Percentiles rank a stretch among this genome's conserved stretches.
Conservation (phyloP, 495 filamentous ascomycete species). For the Trypethelium eluteriae region DNA sequence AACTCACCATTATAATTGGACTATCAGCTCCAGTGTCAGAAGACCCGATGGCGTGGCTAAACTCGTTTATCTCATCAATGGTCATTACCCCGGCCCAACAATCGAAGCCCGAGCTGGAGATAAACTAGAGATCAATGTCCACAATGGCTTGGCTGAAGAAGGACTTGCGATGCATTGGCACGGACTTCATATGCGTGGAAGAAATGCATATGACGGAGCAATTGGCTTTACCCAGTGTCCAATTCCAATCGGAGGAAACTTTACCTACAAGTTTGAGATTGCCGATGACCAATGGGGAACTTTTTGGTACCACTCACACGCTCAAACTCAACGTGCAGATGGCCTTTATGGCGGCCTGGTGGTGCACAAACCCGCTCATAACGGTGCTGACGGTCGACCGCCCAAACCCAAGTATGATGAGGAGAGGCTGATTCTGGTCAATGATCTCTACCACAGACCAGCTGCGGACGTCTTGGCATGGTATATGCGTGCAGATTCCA, state of each 20-base stretch:
- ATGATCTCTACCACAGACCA: constrained; percentile 48
- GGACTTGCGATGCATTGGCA: constrained; percentile 20
- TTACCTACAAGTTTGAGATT: constrained; percentile 18
- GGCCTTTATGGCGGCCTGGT: constrained; percentile 24
- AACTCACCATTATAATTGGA: constrained; percentile 12
- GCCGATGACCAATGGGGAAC: constrained; percentile 17
- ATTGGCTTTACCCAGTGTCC: constrained; percentile 14
- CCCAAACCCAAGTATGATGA: constrained; percentile 25
- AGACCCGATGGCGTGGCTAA: constrained; percentile 30
- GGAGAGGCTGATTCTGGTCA: constrained; percentile 43
- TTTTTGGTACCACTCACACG: constrained; percentile 21
- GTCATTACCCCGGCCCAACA: constrained; percentile 49
- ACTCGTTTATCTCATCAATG: constrained; percentile 41
- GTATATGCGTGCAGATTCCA: constrained; percentile 41
- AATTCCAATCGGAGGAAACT: constrained; percentile 14
- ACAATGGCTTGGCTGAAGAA: constrained; percentile 15
- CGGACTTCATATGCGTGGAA: constrained; percentile 13
- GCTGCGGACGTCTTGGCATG: constrained; percentile 38
- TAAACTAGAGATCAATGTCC: constrained; percentile 14
- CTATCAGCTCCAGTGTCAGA: constrained; percentile 9
- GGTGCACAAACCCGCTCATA: constrained; percentile 20
- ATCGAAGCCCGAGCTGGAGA: constrained; percentile 47
- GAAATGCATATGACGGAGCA: constrained; percentile 12
- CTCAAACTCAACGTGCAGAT: constrained; percentile 22
- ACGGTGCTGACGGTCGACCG: background rate